Evolutionary conservation across 768 basidiomycete genomes (phyloP).

Genomic region (Pleurotus salmoneostramineus): DNA sequence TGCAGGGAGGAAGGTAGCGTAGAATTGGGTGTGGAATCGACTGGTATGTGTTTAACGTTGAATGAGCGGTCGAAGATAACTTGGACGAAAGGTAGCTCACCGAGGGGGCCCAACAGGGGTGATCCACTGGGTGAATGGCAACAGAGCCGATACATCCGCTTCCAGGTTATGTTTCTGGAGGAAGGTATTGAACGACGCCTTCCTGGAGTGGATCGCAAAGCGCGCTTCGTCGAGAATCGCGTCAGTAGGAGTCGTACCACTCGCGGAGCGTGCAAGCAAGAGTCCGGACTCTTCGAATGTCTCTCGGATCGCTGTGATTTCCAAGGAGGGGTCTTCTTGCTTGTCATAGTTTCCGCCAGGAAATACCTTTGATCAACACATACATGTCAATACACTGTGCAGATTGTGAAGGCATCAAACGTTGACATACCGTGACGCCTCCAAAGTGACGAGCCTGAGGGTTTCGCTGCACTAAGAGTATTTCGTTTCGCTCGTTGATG

Average conservation of each 20-base stretch:
- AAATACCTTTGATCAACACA: conserved; percentile 60
- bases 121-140: conserved; percentile 77
- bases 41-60: no score
- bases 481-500: conserved; percentile 62
- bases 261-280: conserved; percentile 45
- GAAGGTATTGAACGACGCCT: conserved; percentile 48
- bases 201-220: conserved; percentile 49
- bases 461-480: conserved; percentile 68
- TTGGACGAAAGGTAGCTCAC: conserved; percentile 27
- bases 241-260: conserved; percentile 22
- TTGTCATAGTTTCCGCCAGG: conserved; percentile 70
- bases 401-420: no score
- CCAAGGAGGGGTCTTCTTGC: conserved; percentile 52
- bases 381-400: no score
- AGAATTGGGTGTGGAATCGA: conserved; percentile 73
- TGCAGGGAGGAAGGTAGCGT: conserved; percentile 53
- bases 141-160: conserved; percentile 40
- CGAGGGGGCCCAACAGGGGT: conserved; percentile 54
- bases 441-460: conserved; percentile 60
- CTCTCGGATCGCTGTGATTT: conserved; percentile 68
- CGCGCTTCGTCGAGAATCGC: conserved; percentile 49
- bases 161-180: conserved; percentile 39
- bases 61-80: no score
- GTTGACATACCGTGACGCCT: conserved; percentile 66
- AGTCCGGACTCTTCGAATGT: conserved; percentile 77